A percentile compares a stretch with the other conserved stretches of the same genome.
phyloP scores from a whole-genome alignment of 2,329 filamentous ascomycete genomes.

The Coniochaeta ligniaria region DNA sequence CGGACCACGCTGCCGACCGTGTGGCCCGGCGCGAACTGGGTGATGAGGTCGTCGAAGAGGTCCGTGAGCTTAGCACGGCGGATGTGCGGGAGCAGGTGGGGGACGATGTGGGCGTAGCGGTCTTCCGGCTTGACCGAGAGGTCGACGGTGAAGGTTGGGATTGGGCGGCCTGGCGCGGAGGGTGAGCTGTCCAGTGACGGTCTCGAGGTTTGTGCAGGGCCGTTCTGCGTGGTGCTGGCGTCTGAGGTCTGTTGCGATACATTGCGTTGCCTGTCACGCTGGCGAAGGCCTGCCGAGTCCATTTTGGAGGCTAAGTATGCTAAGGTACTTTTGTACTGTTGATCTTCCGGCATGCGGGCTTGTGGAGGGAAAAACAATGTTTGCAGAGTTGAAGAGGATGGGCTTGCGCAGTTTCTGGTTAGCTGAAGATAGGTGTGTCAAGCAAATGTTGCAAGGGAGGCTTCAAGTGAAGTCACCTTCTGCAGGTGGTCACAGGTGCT shows the following conservation, averaged over 20 bases:
- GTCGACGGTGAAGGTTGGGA: slow-evolving; percentile 16
- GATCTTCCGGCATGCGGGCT: not conserved
- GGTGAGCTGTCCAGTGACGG: not conserved
- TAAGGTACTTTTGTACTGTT: not conserved
- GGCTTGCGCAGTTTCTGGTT: not conserved
- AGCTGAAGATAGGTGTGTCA: not conserved
- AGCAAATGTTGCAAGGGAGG: not conserved
- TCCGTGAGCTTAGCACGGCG: slow-evolving; percentile 23
- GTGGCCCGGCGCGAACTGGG: not conserved
- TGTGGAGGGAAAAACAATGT: not conserved
- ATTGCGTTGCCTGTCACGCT: not conserved
- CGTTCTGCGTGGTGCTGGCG: not conserved
- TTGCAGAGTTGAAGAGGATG: not conserved
- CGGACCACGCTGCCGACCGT: slow-evolving; percentile 4
- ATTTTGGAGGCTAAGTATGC: not conserved
- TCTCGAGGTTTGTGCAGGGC: not conserved
- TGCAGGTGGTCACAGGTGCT: not conserved
- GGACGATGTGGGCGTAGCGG: slow-evolving; percentile 19
- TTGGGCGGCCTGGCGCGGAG: not conserved
- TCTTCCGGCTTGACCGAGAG: slow-evolving; percentile 16
- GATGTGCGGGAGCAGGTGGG: slow-evolving; percentile 11
- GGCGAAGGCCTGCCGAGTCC: slow-evolving; percentile 3
- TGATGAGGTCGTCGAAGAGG: slow-evolving; percentile 7
- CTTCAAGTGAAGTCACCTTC: not conserved
- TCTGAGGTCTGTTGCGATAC: not conserved